A percentile compares a stretch with the other conserved stretches of the same genome.
phyloP scores from a whole-genome alignment of 78 protist species.

The Dictyostelium discoideum region DNA sequence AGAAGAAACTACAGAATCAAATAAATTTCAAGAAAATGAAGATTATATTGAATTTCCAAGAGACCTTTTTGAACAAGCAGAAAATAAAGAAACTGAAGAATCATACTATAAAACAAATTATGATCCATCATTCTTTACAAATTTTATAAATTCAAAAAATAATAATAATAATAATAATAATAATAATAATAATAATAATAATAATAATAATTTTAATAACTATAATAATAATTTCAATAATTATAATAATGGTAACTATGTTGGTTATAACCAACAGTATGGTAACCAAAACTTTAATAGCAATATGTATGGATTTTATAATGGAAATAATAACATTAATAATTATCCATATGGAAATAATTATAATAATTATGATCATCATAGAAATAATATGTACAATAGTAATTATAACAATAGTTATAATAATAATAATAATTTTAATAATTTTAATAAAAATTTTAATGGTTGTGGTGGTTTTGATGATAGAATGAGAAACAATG shows the following conservation, averaged over 20 bases:
- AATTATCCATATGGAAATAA: neutral
- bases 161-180: neutral
- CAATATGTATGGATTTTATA: neutral
- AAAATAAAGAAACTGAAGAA: slow-evolving; percentile 3
- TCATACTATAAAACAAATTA: neutral
- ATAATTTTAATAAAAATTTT: neutral
- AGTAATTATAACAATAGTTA: neutral
- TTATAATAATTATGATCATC: neutral
- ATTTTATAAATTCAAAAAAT: neutral
- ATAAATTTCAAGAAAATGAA: neutral
- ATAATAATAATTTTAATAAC: neutral
- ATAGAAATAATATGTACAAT: neutral
- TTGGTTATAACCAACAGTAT: neutral
- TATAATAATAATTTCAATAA: neutral
- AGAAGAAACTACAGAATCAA: neutral
- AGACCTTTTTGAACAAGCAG: slow-evolving; percentile 7
- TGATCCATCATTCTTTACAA: slow-evolving; percentile 8
- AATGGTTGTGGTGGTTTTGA: neutral
- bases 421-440: neutral
- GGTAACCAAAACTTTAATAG: neutral
- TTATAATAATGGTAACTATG: neutral
- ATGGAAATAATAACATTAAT: neutral
- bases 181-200: neutral
- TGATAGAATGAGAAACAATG: neutral
- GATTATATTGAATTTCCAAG: slow-evolving; percentile 28